Evolutionary conservation across 139 green algal species (phyloP), one percentile per base, ranked within the genome.

Genomic region (Penium margaritaceum): DNA sequence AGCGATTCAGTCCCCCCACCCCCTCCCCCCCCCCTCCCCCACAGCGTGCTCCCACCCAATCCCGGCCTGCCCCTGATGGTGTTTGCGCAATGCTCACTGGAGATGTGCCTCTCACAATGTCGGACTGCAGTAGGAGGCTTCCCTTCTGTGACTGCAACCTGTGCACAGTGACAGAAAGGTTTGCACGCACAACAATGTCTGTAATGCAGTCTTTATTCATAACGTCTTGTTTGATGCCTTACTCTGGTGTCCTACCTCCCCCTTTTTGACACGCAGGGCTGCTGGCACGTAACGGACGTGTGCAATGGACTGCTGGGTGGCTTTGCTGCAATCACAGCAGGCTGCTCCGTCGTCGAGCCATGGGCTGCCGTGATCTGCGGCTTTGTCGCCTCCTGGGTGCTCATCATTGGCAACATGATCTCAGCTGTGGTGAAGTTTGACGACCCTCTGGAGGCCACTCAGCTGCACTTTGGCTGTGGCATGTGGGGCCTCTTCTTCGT

Each of bases 401-500:
- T 86, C 70, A 63, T 74, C 15, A 30, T 19, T 7, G 33, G 73
- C 1, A 54, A 71, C 53, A 67, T 55, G 30, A 24, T 90, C 19
- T 72, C 81, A 5, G 68, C 43, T 27, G 41, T 55, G 37, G 54
- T 89, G 12, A 65, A 74, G 0, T 86, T 92, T 12, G 88, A 92
- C 70, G 88, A 92, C 67, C 88, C 88, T 0, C 74, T 92, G 12
- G 80, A 81, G 9, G 90, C 90, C 2, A 67, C 67, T 4, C 83
- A 90, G 53, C 89, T 95, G 85, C 90, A 95, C 77, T 88, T 85
- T 58, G 74, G 85, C 41, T 84, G 74, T 67, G 89, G 89, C 14
- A 63, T 80, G 0, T 91, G 82, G 77, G 79, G 41, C 46, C 51
- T 77, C 34, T 36, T 77, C 51, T 80, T 55, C 33, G 36, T 74